Evolutionary conservation across 345 rosid genomes (phyloP).

Genomic region (Eucalyptus brandiana): DNA sequence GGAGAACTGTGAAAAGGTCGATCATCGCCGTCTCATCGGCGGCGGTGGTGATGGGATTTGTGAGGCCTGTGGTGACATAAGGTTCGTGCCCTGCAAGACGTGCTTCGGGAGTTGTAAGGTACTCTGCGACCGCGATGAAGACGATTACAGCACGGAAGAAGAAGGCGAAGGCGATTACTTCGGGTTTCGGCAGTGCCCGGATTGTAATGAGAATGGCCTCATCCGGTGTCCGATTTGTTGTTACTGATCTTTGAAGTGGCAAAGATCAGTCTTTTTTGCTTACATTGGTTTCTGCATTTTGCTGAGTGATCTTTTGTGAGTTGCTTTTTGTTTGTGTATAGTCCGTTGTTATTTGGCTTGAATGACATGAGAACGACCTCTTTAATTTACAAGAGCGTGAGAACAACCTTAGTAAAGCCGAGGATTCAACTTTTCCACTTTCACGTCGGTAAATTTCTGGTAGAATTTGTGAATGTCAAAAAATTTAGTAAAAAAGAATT

Average conservation of each 20-base stretch:
- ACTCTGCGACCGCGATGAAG: constrained; percentile 31
- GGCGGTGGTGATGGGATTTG: constrained; percentile 25
- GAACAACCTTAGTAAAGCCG: not conserved
- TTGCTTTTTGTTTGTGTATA: not conserved
- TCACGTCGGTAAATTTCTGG: not conserved
- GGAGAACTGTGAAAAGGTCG: constrained; percentile 41
- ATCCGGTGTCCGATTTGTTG: constrained; percentile 70
- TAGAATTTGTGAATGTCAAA: not conserved
- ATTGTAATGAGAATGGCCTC: constrained; percentile 93
- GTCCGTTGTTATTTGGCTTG: not conserved
- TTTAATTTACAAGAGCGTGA: not conserved
- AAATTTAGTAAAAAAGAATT: not conserved
- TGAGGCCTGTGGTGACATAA: constrained; percentile 77
- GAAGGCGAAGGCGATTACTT: constrained; percentile 13
- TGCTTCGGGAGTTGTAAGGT: constrained; percentile 93
- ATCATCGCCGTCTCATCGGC: not conserved
- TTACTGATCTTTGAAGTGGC: not conserved
- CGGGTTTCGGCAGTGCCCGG: constrained; percentile 75
- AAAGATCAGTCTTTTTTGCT: not conserved
- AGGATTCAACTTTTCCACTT: not conserved
- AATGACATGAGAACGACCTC: not conserved
- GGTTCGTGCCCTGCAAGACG: constrained; percentile 90
- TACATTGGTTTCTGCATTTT: not conserved
- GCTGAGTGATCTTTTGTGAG: not conserved
- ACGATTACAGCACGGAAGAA: not conserved